Conservation (phyloP, 352 stramenopile species). For the Phytophthora palmivora region DNA sequence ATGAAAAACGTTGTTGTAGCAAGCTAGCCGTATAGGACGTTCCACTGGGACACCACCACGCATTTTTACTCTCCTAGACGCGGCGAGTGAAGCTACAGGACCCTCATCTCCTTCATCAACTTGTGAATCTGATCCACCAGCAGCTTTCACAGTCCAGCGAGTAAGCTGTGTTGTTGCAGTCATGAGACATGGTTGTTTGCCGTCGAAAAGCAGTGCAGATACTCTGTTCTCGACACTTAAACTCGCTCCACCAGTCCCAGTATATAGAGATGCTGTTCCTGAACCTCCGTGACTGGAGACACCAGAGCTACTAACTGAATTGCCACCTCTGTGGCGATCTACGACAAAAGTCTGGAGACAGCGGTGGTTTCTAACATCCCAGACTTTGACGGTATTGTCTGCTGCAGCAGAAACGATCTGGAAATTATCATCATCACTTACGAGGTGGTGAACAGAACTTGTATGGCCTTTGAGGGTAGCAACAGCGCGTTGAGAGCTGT, state of each 20-base stretch:
- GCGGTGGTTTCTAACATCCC: slow-evolving; percentile 83
- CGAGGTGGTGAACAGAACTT: slow-evolving; percentile 77
- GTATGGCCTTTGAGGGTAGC: slow-evolving; percentile 77
- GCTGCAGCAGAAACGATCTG: slow-evolving; percentile 84
- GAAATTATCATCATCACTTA: slow-evolving; percentile 85
- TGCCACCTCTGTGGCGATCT: slow-evolving; percentile 35
- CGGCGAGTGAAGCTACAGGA: slow-evolving; percentile 1
- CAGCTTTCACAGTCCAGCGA: slow-evolving; percentile 68
- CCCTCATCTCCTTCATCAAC: slow-evolving; percentile 49
- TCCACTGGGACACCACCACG: slow-evolving; percentile 14
- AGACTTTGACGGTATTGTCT: slow-evolving; percentile 88
- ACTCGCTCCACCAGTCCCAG: slow-evolving; percentile 42
- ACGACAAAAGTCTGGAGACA: slow-evolving; percentile 85
- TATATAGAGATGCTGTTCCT: slow-evolving; percentile 28
- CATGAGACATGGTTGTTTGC: slow-evolving; percentile 69
- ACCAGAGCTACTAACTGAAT: slow-evolving; percentile 1
- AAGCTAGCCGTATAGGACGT: slow-evolving; percentile 56
- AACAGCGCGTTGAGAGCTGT: slow-evolving; percentile 83
- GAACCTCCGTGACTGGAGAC: slow-evolving; percentile 11
- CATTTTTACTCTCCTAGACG: slow-evolving; percentile 16
- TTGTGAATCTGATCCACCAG: slow-evolving; percentile 45
- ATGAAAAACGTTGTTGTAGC: slow-evolving; percentile 87
- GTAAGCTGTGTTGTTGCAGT: slow-evolving; percentile 76
- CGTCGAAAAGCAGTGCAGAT: slow-evolving; percentile 69
- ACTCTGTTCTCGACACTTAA: slow-evolving; percentile 66